Evolutionary conservation across 2,329 filamentous ascomycete genomes (phyloP).

Genomic region (Botryotinia convoluta): DNA sequence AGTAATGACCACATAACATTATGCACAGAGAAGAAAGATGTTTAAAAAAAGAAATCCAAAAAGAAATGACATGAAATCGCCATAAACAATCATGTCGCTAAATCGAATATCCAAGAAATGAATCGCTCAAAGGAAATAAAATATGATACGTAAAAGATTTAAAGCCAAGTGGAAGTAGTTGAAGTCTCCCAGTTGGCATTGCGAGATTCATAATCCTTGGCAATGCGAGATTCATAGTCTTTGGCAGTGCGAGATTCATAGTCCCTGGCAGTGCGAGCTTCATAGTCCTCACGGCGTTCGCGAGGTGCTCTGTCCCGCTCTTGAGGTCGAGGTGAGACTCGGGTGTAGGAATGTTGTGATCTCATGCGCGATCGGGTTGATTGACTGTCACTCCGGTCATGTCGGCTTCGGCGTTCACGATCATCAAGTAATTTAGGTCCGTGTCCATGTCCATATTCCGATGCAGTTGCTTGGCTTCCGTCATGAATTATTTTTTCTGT

Average conservation of each 20-base stretch:
- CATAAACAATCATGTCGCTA: conserved; percentile 26
- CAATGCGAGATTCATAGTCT: conserved; percentile 4
- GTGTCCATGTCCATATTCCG: conserved; percentile 38
- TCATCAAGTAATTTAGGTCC: conserved; percentile 30
- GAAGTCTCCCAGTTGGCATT: background rate
- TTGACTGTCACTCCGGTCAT: conserved; percentile 24
- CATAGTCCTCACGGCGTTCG: conserved; percentile 19
- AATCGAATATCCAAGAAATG: conserved; percentile 23
- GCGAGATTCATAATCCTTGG: conserved; percentile 6
- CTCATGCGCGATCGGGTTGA: conserved; percentile 25
- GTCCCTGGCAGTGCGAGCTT: conserved; percentile 1
- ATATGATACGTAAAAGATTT: conserved; percentile 9
- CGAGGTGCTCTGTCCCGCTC: conserved; percentile 15
- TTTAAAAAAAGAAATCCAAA: conserved; percentile 25
- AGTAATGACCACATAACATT: conserved; percentile 27
- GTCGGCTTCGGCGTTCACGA: conserved; percentile 31
- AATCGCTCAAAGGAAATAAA: conserved; percentile 28
- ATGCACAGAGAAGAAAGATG: conserved; percentile 28
- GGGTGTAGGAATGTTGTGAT: conserved; percentile 31
- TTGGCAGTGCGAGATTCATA: background rate
- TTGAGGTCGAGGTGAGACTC: conserved; percentile 25
- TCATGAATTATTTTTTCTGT: conserved; percentile 41
- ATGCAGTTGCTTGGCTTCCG: conserved; percentile 50
- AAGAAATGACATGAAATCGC: conserved; percentile 24
- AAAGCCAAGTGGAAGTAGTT: conserved; percentile 19